A percentile compares a stretch with the other conserved stretches of the same genome.
These are phyloP conservation scores for Linnemannia elongata DNA, from an alignment of 192 early-diverging fungal genomes.

Conservation along the genomic window DNA sequence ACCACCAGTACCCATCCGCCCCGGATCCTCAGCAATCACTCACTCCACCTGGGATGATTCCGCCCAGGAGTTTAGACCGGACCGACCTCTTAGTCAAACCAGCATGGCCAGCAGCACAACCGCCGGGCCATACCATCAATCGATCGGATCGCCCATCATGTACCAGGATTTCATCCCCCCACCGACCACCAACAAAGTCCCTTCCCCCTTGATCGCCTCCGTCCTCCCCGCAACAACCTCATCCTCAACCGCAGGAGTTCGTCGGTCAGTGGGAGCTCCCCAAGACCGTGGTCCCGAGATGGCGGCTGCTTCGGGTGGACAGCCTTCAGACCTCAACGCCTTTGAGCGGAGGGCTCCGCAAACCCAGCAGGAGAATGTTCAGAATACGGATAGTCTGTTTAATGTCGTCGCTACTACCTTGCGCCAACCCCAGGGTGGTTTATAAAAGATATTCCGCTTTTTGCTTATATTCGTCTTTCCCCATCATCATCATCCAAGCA, in stretches of 20 bases:
- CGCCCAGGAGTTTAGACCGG: not conserved
- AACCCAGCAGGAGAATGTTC: slow-evolving; percentile 1
- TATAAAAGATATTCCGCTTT: not conserved
- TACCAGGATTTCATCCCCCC: not conserved
- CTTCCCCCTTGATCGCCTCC: slow-evolving; percentile 6
- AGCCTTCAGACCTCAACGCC: slow-evolving; percentile 36
- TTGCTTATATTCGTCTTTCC: no score
- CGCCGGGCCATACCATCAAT: not conserved
- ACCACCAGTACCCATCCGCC: not conserved
- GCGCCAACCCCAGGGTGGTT: not conserved
- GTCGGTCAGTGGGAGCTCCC: slow-evolving; percentile 21
- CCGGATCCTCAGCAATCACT: not conserved
- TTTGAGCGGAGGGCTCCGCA: slow-evolving; percentile 45
- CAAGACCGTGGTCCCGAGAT: slow-evolving; percentile 25
- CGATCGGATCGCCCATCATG: not conserved
- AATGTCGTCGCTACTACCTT: not conserved
- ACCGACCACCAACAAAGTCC: not conserved
- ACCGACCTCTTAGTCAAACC: not conserved
- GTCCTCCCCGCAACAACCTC: slow-evolving; percentile 12
- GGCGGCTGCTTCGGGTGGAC: slow-evolving; percentile 13
- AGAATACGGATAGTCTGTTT: slow-evolving; percentile 15
- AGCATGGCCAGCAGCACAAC: not conserved
- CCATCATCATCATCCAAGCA: no score
- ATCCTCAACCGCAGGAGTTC: not conserved
- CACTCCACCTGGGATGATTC: not conserved